These are phyloP conservation scores for Tulasnella calospora DNA, from an alignment of 768 basidiomycete genomes.

Conservation along the genomic window DNA sequence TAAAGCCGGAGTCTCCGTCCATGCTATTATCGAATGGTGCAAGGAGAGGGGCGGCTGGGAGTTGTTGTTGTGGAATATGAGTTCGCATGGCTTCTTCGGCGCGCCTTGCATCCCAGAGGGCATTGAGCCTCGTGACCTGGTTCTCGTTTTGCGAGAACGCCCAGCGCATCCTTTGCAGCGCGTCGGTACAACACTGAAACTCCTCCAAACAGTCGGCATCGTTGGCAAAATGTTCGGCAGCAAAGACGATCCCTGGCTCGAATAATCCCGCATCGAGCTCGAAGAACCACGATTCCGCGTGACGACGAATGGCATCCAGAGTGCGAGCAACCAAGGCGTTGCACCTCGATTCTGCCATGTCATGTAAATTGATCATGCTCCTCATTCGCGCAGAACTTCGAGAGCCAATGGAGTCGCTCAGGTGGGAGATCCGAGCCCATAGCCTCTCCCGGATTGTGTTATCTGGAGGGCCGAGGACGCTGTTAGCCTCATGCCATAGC, in stretches of 20 bases:
- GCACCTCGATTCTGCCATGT: constrained; percentile 45
- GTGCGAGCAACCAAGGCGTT: constrained; percentile 45
- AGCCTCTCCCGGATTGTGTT: constrained; percentile 83
- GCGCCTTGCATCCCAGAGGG: background rate
- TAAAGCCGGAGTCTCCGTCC: background rate
- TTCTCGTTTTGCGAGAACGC: constrained; percentile 62
- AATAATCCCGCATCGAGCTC: constrained; percentile 80
- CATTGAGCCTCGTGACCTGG: constrained; percentile 30
- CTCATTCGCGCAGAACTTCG: constrained; percentile 29
- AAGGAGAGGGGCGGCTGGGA: background rate
- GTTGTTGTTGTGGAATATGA: background rate
- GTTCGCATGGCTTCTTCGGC: background rate
- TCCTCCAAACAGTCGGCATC: constrained; percentile 39
- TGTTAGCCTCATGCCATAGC: background rate
- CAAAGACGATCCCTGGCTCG: constrained; percentile 76
- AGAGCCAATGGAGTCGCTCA: constrained; percentile 17
- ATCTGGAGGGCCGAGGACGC: constrained; percentile 42
- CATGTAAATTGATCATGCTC: constrained; percentile 40
- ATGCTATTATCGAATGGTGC: background rate
- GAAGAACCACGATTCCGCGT: constrained; percentile 59
- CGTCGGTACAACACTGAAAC: constrained; percentile 56
- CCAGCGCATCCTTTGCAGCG: constrained; percentile 81
- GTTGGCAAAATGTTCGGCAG: background rate
- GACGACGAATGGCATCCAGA: constrained; percentile 47
- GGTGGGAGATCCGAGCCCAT: constrained; percentile 45